phyloP scores from a whole-genome alignment of 1,284 basidiomycete species.

The Austroboletus niveus region DNA sequence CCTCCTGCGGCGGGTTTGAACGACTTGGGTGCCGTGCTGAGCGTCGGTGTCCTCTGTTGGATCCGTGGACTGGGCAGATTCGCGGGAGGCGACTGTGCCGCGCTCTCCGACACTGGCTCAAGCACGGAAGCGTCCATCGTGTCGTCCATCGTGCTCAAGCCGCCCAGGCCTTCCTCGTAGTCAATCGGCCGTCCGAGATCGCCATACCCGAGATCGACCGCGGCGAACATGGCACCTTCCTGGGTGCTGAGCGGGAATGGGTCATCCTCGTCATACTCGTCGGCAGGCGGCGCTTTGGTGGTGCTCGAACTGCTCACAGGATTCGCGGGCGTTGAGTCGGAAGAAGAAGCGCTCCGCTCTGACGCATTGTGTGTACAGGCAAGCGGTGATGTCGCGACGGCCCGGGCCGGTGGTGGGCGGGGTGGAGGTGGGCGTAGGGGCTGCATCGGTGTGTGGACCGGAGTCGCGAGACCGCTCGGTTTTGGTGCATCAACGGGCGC shows the following conservation, averaged over 20 bases:
- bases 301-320: background rate
- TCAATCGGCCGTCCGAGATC: conserved; percentile 52
- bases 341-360: conserved; percentile 12
- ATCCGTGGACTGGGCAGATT: background rate
- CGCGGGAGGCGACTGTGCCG: background rate
- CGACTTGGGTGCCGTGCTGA: background rate
- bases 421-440: conserved; percentile 6
- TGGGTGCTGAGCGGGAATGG: conserved; percentile 57
- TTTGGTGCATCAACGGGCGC: conserved; percentile 1
- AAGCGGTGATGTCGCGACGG: conserved; percentile 14
- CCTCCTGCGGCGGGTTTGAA: background rate
- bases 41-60: no score
- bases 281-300: no score
- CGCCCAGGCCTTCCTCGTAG: conserved; percentile 40
- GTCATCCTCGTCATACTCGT: conserved; percentile 23
- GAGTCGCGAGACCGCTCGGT: conserved; percentile 17
- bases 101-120: conserved; percentile 1
- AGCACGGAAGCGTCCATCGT: background rate
- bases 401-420: conserved; percentile 1
- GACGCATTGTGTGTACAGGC: conserved; percentile 2
- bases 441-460: conserved; percentile 18
- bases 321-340: conserved; percentile 1
- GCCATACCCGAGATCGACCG: conserved; percentile 53
- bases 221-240: conserved; percentile 61
- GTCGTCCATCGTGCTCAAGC: conserved; percentile 7